These are phyloP conservation scores for Trichoderma sp. DNA, from an alignment of 2,329 filamentous ascomycete species.

Conservation along the genomic window DNA sequence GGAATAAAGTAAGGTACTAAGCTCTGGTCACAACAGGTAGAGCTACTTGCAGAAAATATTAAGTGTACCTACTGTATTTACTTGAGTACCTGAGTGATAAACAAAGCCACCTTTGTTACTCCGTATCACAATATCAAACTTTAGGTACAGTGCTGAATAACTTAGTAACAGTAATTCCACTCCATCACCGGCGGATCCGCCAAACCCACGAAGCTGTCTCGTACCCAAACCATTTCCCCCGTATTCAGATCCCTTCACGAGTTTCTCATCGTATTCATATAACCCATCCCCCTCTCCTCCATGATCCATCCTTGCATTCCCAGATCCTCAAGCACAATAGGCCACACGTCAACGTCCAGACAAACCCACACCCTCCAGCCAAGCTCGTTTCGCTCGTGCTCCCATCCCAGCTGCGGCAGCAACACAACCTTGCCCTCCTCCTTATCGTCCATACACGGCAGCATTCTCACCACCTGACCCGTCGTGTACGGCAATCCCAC, in stretches of 20 bases:
- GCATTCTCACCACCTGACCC: neutral
- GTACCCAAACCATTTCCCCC: neutral
- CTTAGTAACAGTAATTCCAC: no score
- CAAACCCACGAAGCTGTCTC: neutral
- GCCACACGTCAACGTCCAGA: neutral
- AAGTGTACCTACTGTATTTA: no score
- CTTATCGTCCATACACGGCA: neutral
- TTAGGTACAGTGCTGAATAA: no score
- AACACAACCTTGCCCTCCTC: slow-evolving; percentile 9
- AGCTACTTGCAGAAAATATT: no score
- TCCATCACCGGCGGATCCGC: no score
- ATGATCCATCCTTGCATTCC: neutral
- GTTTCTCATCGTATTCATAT: neutral
- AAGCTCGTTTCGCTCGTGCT: neutral
- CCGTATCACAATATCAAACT: no score
- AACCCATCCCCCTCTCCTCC: neutral
- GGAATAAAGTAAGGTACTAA: no score
- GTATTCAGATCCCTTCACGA: neutral
- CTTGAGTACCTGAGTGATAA: no score
- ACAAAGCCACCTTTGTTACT: no score
- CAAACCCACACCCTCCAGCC: neutral
- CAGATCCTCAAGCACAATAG: neutral
- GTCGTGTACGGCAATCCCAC: slow-evolving; percentile 7
- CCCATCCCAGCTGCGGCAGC: neutral
- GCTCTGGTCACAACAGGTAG: no score